Base-by-base conservation (phyloP, 2,329 filamentous ascomycete species). In the Stagonosporopsis vannaccii region DNA sequence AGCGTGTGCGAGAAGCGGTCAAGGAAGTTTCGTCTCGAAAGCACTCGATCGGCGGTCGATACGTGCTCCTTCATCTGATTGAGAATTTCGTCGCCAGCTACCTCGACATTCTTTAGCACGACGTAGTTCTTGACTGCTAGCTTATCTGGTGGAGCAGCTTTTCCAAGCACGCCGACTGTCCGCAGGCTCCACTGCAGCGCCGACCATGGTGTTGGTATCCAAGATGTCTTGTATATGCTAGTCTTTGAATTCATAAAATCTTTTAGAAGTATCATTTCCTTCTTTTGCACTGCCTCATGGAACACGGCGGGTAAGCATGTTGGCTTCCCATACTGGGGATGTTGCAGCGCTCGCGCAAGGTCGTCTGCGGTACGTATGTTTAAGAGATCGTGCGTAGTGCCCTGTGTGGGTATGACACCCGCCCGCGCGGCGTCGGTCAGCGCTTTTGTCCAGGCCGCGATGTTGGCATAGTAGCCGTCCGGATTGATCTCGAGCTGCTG, bases 381-480 rank as follows among this genome's bases (percentile, higher is more conserved):
- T 23, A 87, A 74, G 30, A 81, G 78, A 63, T 84, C 78, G 22
- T 76, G 78, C 8, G 70, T 70, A 7, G 60, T 65, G 22, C 69
- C 71, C 44, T 71, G 65, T 5, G 76, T 71, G 0, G 82, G 81
- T 8, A 87, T 77, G 25, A 84, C 76, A 20, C 91, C 92, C 17
- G 83, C 84, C 59, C 85, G 81, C 0, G 88, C 82, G 1, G 92
- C 89, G 47, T 85, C 81, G n/a, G 85, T 83, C 37, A 97, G 82
- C 2, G 87, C 92, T 35, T 85, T 84, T 55, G 88, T 86, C 92
- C 92, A 97, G 48, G 91, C 90, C 6, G 84, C 79, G 37, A 91
- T 81, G 73, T 97, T 97, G 39, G 92, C 91, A 19, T 82, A 79
- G 79, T 92, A 97, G 68, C 91, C 92, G 74, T 96, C 91, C 1